phyloP scores from a whole-genome alignment of 1,139 yeast genomes.

The Pichia sp. region DNA sequence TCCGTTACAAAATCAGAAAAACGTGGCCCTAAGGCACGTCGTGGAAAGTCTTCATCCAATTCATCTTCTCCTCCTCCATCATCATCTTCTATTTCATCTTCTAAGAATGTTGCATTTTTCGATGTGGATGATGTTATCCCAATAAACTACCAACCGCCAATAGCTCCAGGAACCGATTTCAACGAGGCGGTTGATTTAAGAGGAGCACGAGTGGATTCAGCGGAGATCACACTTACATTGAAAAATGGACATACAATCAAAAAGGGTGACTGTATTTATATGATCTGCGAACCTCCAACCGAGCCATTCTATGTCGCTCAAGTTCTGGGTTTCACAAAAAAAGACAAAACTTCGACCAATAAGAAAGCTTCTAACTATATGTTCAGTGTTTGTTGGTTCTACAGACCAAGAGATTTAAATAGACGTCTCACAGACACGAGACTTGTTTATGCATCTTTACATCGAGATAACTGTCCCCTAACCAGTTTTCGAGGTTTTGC shows the following conservation, averaged over 20 bases:
- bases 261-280: slow-evolving; percentile 70
- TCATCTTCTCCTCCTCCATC: slow-evolving; percentile 10
- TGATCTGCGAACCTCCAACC: slow-evolving; percentile 91
- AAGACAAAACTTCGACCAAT: slow-evolving; percentile 26
- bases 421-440: slow-evolving; percentile 67
- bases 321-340: slow-evolving; percentile 69
- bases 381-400: slow-evolving; percentile 86
- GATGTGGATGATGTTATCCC: slow-evolving; percentile 32
- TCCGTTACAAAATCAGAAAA: slow-evolving; percentile 1
- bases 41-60: slow-evolving; percentile 11
- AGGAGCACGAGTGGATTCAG: slow-evolving; percentile 27
- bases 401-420: slow-evolving; percentile 82
- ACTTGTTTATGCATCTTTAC: slow-evolving; percentile 77
- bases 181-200: slow-evolving; percentile 27
- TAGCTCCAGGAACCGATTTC: slow-evolving; percentile 22
- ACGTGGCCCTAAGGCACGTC: slow-evolving; percentile 6
- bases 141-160: slow-evolving; percentile 33
- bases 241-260: slow-evolving; percentile 33
- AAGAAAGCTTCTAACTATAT: slow-evolving; percentile 46
- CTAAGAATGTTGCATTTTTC: slow-evolving; percentile 15
- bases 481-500: slow-evolving; percentile 73
- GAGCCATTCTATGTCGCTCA: slow-evolving; percentile 92
- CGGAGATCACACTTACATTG: slow-evolving; percentile 20
- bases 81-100: neutral
- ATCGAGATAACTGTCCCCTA: slow-evolving; percentile 79